Conservation (phyloP, 2,329 filamentous ascomycete species). For the Botrytis cinerea region DNA sequence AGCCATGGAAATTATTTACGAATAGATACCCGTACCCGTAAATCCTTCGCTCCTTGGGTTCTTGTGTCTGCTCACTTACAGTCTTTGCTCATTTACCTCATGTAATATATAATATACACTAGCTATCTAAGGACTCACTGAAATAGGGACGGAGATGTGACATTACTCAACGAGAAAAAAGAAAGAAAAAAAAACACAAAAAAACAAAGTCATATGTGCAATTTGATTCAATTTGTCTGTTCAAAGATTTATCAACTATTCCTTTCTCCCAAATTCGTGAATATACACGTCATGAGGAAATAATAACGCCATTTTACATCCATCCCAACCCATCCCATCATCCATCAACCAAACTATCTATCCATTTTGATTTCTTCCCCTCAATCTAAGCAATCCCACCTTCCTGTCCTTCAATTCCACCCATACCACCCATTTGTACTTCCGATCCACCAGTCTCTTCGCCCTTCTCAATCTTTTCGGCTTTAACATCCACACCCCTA, state of each 20-base stretch:
- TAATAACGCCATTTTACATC: constrained; percentile 1
- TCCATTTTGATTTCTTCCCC: neutral
- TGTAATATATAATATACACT: no score
- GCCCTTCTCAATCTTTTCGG: constrained; percentile 34
- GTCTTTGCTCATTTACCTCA: neutral
- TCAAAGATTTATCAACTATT: neutral
- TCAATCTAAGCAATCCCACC: constrained; percentile 13
- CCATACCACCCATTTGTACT: constrained; percentile 17
- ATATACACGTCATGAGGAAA: neutral
- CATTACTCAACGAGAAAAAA: neutral
- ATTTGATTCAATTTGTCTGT: neutral
- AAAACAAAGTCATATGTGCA: neutral
- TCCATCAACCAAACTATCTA: neutral
- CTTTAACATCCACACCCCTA: constrained; percentile 31
- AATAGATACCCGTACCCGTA: neutral
- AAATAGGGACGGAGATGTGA: neutral
- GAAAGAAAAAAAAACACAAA: neutral
- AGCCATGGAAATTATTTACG: neutral
- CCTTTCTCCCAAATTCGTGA: neutral
- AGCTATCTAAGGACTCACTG: neutral
- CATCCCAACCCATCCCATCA: neutral
- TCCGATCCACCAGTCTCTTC: constrained; percentile 30
- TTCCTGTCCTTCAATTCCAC: constrained; percentile 22
- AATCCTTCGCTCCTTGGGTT: neutral
- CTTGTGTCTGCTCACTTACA: neutral